Base-by-base conservation (phyloP, 306 rosid genomes). In the Cucurbita argyrosperma region DNA sequence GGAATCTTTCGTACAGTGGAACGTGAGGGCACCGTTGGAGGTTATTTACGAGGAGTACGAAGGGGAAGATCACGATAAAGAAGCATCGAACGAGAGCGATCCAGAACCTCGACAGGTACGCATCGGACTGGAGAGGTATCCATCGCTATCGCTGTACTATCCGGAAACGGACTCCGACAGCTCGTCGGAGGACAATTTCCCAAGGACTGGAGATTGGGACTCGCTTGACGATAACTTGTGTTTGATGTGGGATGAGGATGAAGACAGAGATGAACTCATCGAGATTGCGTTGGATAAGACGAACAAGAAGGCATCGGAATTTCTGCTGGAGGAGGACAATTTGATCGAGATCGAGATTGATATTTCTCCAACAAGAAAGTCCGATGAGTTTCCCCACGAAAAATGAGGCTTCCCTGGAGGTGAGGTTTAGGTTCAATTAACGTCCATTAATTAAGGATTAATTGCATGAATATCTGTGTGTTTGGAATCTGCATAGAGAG, bases 161-260 rank as follows among this genome's bases (percentile, higher is more conserved):
- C 96, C 96, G 39, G 98, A 89, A 61, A 84, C 97, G 3, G 97
- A 90, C 39, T 86, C 98, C 4, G 92, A 87, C 58, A 77, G 84
- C 82, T 90, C 92, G 19, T 84, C 96, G 77, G 97, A 83, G 49
- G 64, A 78, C 6, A 89, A 74, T 2, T 82, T 79, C 47, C 80
- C 87, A 35, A 52, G 58, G 12, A 59, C 74, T 10, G 67, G 67
- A 6, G 45, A 9, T 4, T 61, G 67, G 67, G 67, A 61, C 43
- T 84, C 90, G 58, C 88, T 79, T 4, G 57, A 53, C 77, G 95
- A 78, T 63, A 79, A 79, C 18, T 39, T 61, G 71, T 39, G 84
- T 76, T 81, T 79, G 77, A 23, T 55, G 74, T 88, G 92, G 96
- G 92, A 85, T 16, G 96, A 85, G n/a, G 96, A 87, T 35, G 98